A percentile compares a stretch with the other conserved stretches of the same genome.
phyloP scores from a whole-genome alignment of 2,329 filamentous ascomycete genomes.

The Beauveria caledonica region DNA sequence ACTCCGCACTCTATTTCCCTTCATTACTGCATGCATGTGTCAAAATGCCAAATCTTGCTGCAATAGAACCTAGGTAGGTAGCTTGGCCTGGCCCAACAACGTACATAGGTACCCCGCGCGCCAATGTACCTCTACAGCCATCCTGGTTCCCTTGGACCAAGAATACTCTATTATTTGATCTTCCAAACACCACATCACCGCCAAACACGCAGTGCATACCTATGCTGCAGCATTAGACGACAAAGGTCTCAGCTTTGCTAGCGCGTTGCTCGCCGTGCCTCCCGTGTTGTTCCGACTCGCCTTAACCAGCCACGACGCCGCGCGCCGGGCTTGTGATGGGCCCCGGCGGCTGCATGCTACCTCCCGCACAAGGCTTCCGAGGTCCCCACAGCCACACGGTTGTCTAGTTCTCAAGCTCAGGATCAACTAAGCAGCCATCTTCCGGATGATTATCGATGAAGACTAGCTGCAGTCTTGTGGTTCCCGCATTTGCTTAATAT shows the following conservation, averaged over 20 bases:
- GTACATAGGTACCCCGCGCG: no score
- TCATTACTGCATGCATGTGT: neutral
- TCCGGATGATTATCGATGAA: slow-evolving; percentile 6
- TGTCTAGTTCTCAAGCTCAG: neutral
- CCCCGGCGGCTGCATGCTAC: neutral
- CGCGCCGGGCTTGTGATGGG: slow-evolving; percentile 3
- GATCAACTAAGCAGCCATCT: neutral
- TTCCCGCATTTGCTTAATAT: neutral
- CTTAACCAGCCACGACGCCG: neutral
- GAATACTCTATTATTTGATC: no score
- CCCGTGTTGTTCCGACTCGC: slow-evolving; percentile 1
- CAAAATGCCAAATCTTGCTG: neutral
- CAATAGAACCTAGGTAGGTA: neutral
- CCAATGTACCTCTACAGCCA: neutral
- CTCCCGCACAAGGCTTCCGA: neutral
- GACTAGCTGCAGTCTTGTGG: neutral
- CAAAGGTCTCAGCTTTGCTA: neutral
- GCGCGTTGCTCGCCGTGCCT: neutral
- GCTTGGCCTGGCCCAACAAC: neutral
- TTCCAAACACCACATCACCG: no score
- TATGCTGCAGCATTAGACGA: neutral
- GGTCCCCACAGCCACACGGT: neutral
- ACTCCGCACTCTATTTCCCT: neutral
- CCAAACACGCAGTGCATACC: neutral
- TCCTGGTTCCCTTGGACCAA: neutral